phyloP scores from a whole-genome alignment of 2,329 filamentous ascomycete genomes.

The Microascus cirrosus region DNA sequence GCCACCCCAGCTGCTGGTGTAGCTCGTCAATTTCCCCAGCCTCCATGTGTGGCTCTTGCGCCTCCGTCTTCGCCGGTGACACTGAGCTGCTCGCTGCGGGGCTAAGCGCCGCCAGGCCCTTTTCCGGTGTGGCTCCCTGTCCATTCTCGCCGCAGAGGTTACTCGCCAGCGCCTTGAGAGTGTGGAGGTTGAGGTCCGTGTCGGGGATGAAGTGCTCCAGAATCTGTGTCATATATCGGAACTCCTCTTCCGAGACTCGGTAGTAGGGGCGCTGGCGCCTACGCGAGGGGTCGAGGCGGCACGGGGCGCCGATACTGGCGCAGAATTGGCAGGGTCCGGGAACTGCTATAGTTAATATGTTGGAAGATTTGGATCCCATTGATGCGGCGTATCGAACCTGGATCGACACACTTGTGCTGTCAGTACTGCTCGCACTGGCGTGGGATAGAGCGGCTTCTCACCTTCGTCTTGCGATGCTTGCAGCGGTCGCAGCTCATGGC shows the following conservation, averaged over 20 bases:
- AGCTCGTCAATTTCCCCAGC: constrained; percentile 3
- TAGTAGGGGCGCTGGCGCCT: constrained; percentile 17
- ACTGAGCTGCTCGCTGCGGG: neutral
- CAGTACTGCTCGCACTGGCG: neutral
- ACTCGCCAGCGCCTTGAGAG: constrained; percentile 7
- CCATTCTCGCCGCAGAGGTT: neutral
- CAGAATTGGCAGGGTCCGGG: constrained; percentile 17
- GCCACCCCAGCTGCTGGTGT: neutral
- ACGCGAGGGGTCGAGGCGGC: constrained; percentile 15
- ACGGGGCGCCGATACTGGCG: constrained; percentile 13
- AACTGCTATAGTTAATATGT: constrained; percentile 6
- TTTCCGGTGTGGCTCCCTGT: neutral
- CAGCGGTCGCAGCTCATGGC: constrained; percentile 18
- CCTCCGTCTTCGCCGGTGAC: neutral
- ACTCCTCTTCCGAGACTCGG: constrained; percentile 17
- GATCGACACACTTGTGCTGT: neutral
- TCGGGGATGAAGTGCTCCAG: constrained; percentile 16
- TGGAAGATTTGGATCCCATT: constrained; percentile 7
- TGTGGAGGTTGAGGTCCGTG: constrained; percentile 13
- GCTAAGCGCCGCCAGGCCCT: neutral
- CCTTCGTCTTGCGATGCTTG: constrained; percentile 17
- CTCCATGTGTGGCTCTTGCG: neutral
- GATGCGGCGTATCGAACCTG: neutral
- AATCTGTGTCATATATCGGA: constrained; percentile 16
- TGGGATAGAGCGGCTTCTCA: constrained; percentile 1